Evolutionary conservation across 495 filamentous ascomycete genomes (phyloP).

Genomic region (Ascobolus immersus): DNA sequence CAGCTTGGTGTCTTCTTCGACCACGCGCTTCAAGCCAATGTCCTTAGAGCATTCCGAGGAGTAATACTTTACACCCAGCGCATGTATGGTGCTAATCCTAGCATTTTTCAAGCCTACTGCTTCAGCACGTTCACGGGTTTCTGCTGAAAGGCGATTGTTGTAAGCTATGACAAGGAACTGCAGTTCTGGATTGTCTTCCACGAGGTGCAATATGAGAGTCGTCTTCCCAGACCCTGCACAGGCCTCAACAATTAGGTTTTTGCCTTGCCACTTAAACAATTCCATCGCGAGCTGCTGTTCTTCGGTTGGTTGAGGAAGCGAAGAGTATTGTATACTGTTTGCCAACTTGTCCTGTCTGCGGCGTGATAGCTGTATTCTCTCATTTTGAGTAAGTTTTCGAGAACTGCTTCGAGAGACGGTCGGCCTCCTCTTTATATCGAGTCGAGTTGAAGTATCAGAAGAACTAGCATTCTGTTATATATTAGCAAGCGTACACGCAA

Average conservation of each 20-base stretch:
- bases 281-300: too few species aligned
- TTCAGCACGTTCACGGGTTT: constrained; percentile 2
- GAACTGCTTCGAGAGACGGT: too few species aligned
- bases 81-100: constrained; percentile 3
- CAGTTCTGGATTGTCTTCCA: background rate
- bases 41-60: constrained; percentile 5
- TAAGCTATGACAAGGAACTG: constrained; percentile 6
- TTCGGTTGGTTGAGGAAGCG: too few species aligned
- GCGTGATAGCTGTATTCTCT: too few species aligned
- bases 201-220: constrained; percentile 3
- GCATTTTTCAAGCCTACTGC: constrained; percentile 2
- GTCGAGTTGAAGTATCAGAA: too few species aligned
- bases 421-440: too few species aligned
- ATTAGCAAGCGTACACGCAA: too few species aligned
- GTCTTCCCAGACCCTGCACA: constrained; percentile 8
- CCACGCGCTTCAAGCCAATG: constrained; percentile 5
- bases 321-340: too few species aligned
- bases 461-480: too few species aligned
- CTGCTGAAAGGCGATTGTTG: constrained; percentile 3
- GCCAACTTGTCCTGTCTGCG: too few species aligned
- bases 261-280: too few species aligned
- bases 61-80: constrained; percentile 3
- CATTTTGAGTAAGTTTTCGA: too few species aligned
- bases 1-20: background rate
- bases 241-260: constrained; percentile 3